A percentile compares a stretch with the other conserved stretches of the same genome.
phyloP scores from a whole-genome alignment of 2,329 filamentous ascomycete species.

The Talaromyces sp. region DNA sequence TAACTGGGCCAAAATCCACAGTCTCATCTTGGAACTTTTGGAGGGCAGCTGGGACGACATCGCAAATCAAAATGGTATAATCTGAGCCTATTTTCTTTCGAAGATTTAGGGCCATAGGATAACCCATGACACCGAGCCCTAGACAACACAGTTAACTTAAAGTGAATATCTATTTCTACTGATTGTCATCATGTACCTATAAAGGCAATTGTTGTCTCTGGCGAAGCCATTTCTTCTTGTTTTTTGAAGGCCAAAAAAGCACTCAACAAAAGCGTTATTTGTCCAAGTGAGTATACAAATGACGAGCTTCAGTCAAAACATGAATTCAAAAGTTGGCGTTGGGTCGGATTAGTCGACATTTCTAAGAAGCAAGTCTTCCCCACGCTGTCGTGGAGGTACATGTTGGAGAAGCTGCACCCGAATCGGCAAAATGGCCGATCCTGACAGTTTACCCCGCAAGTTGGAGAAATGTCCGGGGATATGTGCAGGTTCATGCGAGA shows the following conservation, averaged over 20 bases:
- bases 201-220: slow-evolving; percentile 1
- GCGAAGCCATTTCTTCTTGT: neutral
- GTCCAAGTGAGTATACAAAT: neutral
- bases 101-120: slow-evolving; percentile 37
- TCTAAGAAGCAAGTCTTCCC: neutral
- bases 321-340: neutral
- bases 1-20: slow-evolving; percentile 25
- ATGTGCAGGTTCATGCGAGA: neutral
- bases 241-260: neutral
- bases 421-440: neutral
- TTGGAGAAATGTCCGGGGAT: neutral
- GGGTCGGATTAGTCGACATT: neutral
- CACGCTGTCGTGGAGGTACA: neutral
- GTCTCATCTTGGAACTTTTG: slow-evolving; percentile 31
- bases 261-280: neutral
- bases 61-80: slow-evolving; percentile 31
- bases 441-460: neutral
- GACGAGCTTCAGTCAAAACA: neutral
- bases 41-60: slow-evolving; percentile 33
- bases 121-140: slow-evolving; percentile 39
- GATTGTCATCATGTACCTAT: neutral
- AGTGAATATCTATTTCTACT: neutral
- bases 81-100: slow-evolving; percentile 27
- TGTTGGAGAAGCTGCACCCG: neutral
- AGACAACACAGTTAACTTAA: neutral